These are phyloP conservation scores for Aspergillus oerlinghausenensis DNA, from an alignment of 2,329 filamentous ascomycete genomes.

Conservation along the genomic window DNA sequence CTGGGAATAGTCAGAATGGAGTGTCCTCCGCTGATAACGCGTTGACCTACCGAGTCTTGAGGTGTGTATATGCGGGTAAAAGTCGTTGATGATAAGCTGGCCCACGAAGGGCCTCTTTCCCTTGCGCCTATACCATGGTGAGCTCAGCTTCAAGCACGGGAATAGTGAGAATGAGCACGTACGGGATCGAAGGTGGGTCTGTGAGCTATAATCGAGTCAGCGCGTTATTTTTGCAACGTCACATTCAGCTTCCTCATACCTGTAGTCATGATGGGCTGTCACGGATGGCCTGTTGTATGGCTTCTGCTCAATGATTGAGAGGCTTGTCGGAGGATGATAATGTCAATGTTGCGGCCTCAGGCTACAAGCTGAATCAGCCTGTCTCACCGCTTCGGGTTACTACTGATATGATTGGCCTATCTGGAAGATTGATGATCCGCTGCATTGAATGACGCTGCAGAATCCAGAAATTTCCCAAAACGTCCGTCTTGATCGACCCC, in stretches of 20 bases:
- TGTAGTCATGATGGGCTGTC: slow-evolving; percentile 36
- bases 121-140: slow-evolving; percentile 60
- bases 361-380: slow-evolving; percentile 4
- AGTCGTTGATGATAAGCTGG: slow-evolving; percentile 95
- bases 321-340: background rate
- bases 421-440: slow-evolving; percentile 9
- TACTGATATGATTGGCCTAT: slow-evolving; percentile 5
- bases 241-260: slow-evolving; percentile 22
- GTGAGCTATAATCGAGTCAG: slow-evolving; percentile 50
- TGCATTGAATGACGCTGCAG: slow-evolving; percentile 15
- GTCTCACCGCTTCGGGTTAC: slow-evolving; percentile 3
- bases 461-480: slow-evolving; percentile 16
- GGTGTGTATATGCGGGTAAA: slow-evolving; percentile 84
- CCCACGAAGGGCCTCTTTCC: slow-evolving; percentile 90
- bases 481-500: slow-evolving; percentile 16
- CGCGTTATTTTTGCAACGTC: background rate
- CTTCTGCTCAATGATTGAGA: slow-evolving; percentile 4
- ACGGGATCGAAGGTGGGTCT: slow-evolving; percentile 96
- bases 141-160: slow-evolving; percentile 23
- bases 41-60: slow-evolving; percentile 69
- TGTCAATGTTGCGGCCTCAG: slow-evolving; percentile 8
- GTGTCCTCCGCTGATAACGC: background rate
- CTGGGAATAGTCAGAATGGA: slow-evolving; percentile 37
- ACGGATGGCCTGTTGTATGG: slow-evolving; percentile 2
- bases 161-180: slow-evolving; percentile 26